A percentile compares a stretch with the other conserved stretches of the same genome.
phyloP scores from a whole-genome alignment of 2,329 filamentous ascomycete genomes.

The Ampelomyces quisqualis region DNA sequence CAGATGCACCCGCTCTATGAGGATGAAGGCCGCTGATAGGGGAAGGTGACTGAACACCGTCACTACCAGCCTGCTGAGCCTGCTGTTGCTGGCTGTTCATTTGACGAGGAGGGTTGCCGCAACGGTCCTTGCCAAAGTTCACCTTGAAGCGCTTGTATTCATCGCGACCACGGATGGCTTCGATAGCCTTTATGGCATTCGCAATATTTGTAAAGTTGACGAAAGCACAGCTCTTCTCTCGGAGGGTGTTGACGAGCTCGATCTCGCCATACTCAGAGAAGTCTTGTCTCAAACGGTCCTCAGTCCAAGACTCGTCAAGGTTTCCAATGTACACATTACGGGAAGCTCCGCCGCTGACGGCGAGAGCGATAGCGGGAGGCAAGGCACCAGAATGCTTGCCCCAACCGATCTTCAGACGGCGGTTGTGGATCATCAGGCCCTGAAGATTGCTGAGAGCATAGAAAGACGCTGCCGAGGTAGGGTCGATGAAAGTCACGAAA shows the following conservation, averaged over 20 bases:
- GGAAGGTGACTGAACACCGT: slow-evolving; percentile 58
- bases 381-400: slow-evolving; percentile 97
- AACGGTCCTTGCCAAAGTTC: slow-evolving; percentile 98
- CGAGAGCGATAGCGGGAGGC: slow-evolving; percentile 90
- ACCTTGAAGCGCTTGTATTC: slow-evolving; percentile 99
- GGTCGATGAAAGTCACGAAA: slow-evolving; percentile 99
- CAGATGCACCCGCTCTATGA: slow-evolving; percentile 56
- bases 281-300: slow-evolving; percentile 92
- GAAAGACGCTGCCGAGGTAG: slow-evolving; percentile 95
- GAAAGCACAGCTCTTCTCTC: slow-evolving; percentile 98
- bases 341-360: slow-evolving; percentile 95
- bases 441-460: slow-evolving; percentile 97
- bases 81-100: slow-evolving; percentile 62
- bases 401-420: slow-evolving; percentile 97
- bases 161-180: slow-evolving; percentile 89
- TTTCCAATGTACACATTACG: slow-evolving; percentile 98
- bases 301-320: slow-evolving; percentile 93
- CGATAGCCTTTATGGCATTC: slow-evolving; percentile 98
- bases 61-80: slow-evolving; percentile 65
- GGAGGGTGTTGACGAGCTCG: slow-evolving; percentile 91
- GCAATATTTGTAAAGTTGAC: slow-evolving; percentile 99
- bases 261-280: slow-evolving; percentile 98
- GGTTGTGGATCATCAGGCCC: slow-evolving; percentile 98
- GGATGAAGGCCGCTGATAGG: slow-evolving; percentile 60
- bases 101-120: slow-evolving; percentile 93